phyloP scores from a whole-genome alignment of 2,329 filamentous ascomycete species.

The Orbilia blumenaviensis region DNA sequence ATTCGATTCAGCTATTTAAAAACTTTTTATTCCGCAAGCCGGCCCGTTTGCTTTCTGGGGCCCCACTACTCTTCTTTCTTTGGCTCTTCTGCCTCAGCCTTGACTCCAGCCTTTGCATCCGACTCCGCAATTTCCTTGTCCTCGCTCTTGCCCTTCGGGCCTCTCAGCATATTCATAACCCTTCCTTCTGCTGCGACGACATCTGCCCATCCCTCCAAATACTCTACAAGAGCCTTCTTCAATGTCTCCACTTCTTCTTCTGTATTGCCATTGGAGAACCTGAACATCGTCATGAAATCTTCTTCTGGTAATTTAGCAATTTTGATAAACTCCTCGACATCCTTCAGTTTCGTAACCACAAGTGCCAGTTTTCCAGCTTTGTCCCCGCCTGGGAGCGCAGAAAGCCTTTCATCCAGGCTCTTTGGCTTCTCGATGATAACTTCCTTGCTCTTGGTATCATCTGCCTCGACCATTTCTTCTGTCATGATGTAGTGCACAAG shows the following conservation, averaged over 20 bases:
- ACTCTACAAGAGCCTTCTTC: conserved; percentile 31
- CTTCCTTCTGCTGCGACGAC: conserved; percentile 38
- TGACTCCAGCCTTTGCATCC: conserved; percentile 31
- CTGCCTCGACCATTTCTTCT: conserved; percentile 9
- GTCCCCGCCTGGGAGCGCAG: conserved; percentile 35
- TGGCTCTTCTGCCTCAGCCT: not conserved
- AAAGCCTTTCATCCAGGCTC: conserved; percentile 20
- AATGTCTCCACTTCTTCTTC: conserved; percentile 39
- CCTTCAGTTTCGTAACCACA: conserved; percentile 33
- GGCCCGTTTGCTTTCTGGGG: not conserved
- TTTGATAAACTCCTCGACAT: conserved; percentile 27
- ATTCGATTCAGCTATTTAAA: not conserved
- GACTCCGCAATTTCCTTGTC: conserved; percentile 44
- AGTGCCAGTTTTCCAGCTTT: conserved; percentile 37
- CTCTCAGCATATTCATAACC: conserved; percentile 32
- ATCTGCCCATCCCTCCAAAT: conserved; percentile 42
- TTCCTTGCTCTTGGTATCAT: conserved; percentile 19
- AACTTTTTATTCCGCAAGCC: not conserved
- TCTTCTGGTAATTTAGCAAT: conserved; percentile 26
- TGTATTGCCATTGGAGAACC: conserved; percentile 32
- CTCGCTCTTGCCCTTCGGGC: conserved; percentile 17
- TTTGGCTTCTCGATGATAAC: conserved; percentile 32
- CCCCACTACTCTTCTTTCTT: not conserved
- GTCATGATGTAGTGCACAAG: conserved; percentile 40
- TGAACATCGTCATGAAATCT: conserved; percentile 35